Conservation (phyloP, 1,139 yeast genomes). For the Magnusiomyces tetraspermus region DNA sequence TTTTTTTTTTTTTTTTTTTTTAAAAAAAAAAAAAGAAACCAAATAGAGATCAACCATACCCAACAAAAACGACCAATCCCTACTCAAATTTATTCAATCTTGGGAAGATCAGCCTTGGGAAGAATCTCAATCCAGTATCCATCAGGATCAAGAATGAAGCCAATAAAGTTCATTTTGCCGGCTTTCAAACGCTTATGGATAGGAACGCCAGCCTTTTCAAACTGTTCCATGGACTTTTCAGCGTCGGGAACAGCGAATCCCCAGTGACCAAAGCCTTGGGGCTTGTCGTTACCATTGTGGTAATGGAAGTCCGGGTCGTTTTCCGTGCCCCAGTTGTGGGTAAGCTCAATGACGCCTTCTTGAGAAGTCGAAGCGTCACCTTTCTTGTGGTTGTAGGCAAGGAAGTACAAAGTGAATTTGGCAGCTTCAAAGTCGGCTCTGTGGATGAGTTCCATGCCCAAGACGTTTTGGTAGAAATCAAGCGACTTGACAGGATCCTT, state of each 20-base stretch:
- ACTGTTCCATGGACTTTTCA: constrained; percentile 44
- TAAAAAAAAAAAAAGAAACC: not conserved
- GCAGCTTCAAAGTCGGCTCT: constrained; percentile 53
- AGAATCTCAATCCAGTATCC: constrained; percentile 75
- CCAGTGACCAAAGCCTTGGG: constrained; percentile 80
- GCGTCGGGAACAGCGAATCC: constrained; percentile 69
- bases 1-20: too few relatives aligned
- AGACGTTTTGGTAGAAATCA: constrained; percentile 61
- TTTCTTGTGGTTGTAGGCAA: constrained; percentile 45
- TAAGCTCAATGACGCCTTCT: constrained; percentile 74
- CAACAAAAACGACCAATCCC: too few relatives aligned
- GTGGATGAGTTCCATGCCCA: constrained; percentile 69
- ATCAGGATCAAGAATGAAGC: constrained; percentile 84
- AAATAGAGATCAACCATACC: not conserved
- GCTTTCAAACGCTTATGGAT: constrained; percentile 46
- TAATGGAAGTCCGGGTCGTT: constrained; percentile 62
- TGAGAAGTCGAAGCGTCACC: constrained; percentile 23
- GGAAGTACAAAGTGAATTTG: constrained; percentile 73
- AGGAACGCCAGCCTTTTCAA: constrained; percentile 40
- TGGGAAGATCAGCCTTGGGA: constrained; percentile 31
- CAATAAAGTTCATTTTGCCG: constrained; percentile 56
- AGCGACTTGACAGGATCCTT: constrained; percentile 73
- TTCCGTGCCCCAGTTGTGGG: constrained; percentile 96
- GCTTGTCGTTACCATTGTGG: constrained; percentile 74
- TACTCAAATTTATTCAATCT: not conserved